Conservation (phyloP, 2,329 filamentous ascomycete species). For the Ceratocystis cubensis region DNA sequence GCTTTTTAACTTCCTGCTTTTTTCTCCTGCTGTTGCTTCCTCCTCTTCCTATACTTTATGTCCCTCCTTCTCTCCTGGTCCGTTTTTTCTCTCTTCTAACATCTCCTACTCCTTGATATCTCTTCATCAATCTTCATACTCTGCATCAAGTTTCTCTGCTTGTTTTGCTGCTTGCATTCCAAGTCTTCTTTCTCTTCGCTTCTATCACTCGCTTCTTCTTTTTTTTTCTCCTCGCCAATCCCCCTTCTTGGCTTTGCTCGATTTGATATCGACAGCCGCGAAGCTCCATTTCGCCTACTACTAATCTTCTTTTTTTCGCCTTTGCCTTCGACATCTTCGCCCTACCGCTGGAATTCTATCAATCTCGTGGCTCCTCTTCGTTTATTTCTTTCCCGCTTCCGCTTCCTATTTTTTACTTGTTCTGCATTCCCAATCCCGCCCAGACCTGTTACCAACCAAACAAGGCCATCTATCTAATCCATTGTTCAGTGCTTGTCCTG, state of each 20-base stretch:
- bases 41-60: neutral
- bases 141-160: neutral
- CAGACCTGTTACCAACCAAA: neutral
- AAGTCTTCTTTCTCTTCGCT: conserved; percentile 10
- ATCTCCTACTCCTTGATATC: conserved; percentile 4
- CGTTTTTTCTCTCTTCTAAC: neutral
- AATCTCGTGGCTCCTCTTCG: conserved; percentile 4
- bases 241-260: conserved; percentile 10
- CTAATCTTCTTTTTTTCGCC: neutral
- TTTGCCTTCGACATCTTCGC: neutral
- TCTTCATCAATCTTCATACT: neutral
- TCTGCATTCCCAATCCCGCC: neutral
- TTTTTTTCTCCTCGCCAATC: neutral
- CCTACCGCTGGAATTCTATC: conserved; percentile 13
- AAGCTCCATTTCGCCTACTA: neutral
- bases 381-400: neutral
- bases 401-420: neutral
- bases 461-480: neutral
- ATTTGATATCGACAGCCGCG: conserved; percentile 17
- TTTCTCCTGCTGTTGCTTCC: neutral
- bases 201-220: conserved; percentile 11
- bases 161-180: conserved; percentile 8
- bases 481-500: neutral
- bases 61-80: neutral
- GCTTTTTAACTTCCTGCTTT: neutral